Evolutionary conservation across 148 eudicot genomes (phyloP), one percentile per base, ranked within the genome.

Genomic region (Fagopyrum homotropicum): DNA sequence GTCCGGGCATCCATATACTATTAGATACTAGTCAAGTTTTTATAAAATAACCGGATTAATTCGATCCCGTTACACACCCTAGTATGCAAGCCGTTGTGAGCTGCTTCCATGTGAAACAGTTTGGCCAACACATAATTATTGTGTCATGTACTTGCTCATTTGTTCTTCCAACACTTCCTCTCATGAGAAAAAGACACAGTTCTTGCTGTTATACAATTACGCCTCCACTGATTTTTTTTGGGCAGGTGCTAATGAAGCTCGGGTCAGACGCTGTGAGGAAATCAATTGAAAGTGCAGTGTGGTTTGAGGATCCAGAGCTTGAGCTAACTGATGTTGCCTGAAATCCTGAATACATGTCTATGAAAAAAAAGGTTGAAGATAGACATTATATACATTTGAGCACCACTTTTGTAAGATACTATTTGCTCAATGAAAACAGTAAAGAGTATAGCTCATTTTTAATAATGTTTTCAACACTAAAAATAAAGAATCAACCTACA

Each of bases 241-340:
- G 35, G 45, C 50, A 84, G 85, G 87, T 84, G 74, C 85, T 84
- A 8, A 45, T 43, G 71, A 80, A 77, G 71, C 76, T 84, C 61
- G 87, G 87, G n/a, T 54, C 83, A 4, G 76, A 79, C 50, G 83
- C 80, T 61, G 74, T 84, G 47, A 79, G 81, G 74, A 82, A 79
- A 11, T 72, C 75, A 45, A 52, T 84, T 60, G 75, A 75, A 10
- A 77, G 69, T 4, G 87, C 84, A 2, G 75, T 77, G 60, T 26
- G 52, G 64, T 83, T 76, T 81, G 51, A 76, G 54, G 71, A 35
- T n/a, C 11, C 17, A 30, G 17, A 64, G 68, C 5, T 66, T 19
- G 14, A 66, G 16, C 22, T n/a, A 35, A 35, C 40, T 35, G 40
- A 35, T 35, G 40, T 35, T 35, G 40, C 40, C 40, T 35, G 40